These are phyloP conservation scores for Calonectria pauciramosa DNA, from an alignment of 2,329 filamentous ascomycete genomes.

Conservation along the genomic window DNA sequence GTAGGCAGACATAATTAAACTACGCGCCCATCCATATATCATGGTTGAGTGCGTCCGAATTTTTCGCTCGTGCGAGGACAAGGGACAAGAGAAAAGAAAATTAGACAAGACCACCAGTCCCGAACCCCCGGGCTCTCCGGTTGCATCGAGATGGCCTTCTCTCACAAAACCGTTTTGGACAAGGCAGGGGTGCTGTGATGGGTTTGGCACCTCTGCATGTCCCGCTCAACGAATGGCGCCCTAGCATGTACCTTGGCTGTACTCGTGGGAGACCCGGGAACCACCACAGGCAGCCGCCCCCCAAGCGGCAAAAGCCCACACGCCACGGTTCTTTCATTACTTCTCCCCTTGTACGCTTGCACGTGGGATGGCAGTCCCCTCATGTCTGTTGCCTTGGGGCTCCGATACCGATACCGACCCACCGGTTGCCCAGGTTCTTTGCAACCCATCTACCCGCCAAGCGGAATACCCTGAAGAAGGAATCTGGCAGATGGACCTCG, in stretches of 20 bases:
- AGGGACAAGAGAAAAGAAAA: background rate
- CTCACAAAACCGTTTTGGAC: slow-evolving; percentile 11
- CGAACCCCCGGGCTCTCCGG: slow-evolving; percentile 14
- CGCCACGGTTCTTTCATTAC: background rate
- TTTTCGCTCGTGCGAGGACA: background rate
- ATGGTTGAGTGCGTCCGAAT: background rate
- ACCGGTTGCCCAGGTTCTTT: slow-evolving; percentile 17
- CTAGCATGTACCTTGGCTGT: slow-evolving; percentile 3
- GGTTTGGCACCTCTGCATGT: background rate
- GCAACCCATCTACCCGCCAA: background rate
- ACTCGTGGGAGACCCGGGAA: background rate
- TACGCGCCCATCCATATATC: background rate
- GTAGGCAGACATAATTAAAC: slow-evolving; percentile 15
- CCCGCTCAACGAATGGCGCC: background rate
- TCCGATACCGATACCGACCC: slow-evolving; percentile 22
- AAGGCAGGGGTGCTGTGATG: slow-evolving; percentile 11
- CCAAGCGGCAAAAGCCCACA: background rate
- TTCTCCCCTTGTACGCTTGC: slow-evolving; percentile 16
- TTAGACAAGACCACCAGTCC: background rate
- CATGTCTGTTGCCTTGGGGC: slow-evolving; percentile 10
- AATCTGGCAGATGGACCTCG: background rate
- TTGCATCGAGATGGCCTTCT: slow-evolving; percentile 15
- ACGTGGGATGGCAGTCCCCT: slow-evolving; percentile 34
- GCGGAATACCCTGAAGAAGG: background rate
- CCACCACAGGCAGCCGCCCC: background rate